Base-by-base conservation (phyloP, 139 green algal species). In the Chlorella sp. region DNA sequence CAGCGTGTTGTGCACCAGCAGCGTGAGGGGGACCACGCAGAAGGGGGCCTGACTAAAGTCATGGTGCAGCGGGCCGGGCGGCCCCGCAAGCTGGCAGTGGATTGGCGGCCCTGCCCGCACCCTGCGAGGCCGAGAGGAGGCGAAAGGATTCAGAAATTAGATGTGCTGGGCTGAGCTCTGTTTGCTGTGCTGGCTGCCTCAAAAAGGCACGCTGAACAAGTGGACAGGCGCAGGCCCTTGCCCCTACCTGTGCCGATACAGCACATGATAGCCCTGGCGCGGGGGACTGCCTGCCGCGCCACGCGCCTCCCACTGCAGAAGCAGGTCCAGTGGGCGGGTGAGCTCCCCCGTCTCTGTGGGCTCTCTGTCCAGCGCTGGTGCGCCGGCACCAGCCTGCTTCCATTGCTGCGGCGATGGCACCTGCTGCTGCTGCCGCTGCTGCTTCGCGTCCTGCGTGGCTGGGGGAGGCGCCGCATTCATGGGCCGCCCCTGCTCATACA, bases 1-100 rank as follows among this genome's bases (percentile, higher is more conserved):
- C n/a, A 83, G 66, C 48, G 81, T 87, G 87, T 92, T 94, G 70
- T 80, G 72, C 78, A 93, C 50, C 8, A 21, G 40, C 35, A 93
- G 80, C 31, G 36, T 58, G 56, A 94, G 67, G 4, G 73, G 76
- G 29, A 91, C 74, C n/a, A 86, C 48, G 55, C 84, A 92, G 45
- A 88, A 62, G 2, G 73, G 61, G 14, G 76, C 59, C 12, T 43
- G 29, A 2, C 63, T 33, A 71, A 94, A 94, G 82, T 93, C 86
- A 62, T 93, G 86, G 35, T 27, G 51, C 41, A 90, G n/a, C n/a
- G n/a, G 29, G 2, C 1, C 29, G 14, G 25, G 9, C 17, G 38
- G 36, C 1, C 77, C 76, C 25, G 40, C 5, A 21, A 81, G 63
- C 62, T 82, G 29, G 6, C 62, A 51, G 9, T 74, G 71, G 29